Evolutionary conservation across 306 rosid species (phyloP), one percentile per base, ranked within the genome.

Genomic region (Ziziphus jujuba): DNA sequence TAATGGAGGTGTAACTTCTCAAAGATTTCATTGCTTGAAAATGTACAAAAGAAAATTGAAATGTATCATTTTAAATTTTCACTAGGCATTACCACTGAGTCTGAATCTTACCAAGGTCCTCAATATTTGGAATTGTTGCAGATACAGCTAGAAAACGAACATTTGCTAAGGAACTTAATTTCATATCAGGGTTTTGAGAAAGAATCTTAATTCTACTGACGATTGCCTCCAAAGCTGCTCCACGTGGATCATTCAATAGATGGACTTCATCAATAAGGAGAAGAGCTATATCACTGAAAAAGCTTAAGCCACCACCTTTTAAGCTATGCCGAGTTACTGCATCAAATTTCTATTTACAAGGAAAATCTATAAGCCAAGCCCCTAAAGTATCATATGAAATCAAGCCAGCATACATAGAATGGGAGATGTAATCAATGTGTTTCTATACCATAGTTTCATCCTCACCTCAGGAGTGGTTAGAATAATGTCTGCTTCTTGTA

Each of bases 381-480:
- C 66, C 67, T 50, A 28, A 43, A 56, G 71, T 57, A 47, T 60
- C 69, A 60, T 43, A 34, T 22, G 12, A 74, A 77, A 62, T 62
- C 67, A 67, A 72, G 31, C 80, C 71, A 66, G 64, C 54, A 53
- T 54, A 17, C 47, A 34, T 45, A 61, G 43, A 52, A 20, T 44
- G 40, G 16, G 19, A 64, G 23, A 72, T 45, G 38, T 14, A 40
- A 43, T 65, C 40, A 54, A 36, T 53, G 40, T 33, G 61, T 65
- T 43, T 25, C 36, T 56, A 58, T 20, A 55, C 20, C 6, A 24
- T 17, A 47, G 28, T 43, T 58, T 63, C 9, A 9, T 75, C 74
- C 90, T 72, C 61, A 88, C 97, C 96, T 92, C 97, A 51, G 98
- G 97, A 77, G 98, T 92, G 56, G 98, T 92, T 76, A 92, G 79